Evolutionary conservation across 345 rosid species (phyloP).

Genomic region (Eutrema yunnanense): DNA sequence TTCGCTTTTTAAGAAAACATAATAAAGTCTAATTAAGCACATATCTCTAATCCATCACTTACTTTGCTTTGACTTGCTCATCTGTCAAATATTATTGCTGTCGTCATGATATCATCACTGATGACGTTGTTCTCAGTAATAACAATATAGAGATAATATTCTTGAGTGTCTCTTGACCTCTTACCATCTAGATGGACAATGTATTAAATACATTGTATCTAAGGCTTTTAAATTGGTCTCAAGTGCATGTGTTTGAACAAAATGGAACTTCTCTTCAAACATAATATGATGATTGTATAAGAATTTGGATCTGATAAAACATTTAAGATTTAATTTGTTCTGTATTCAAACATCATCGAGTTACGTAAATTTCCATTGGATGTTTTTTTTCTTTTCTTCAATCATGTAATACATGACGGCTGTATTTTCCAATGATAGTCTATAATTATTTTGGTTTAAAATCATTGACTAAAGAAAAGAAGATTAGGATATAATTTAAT

Average conservation of each 20-base stretch:
- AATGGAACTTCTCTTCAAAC: background rate
- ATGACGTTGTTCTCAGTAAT: background rate
- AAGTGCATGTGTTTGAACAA: background rate
- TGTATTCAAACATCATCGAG: background rate
- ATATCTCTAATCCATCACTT: background rate
- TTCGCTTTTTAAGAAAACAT: slow-evolving; percentile 3
- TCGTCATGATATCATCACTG: slow-evolving; percentile 14
- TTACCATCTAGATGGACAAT: background rate
- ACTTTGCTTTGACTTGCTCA: slow-evolving; percentile 11
- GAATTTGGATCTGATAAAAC: background rate
- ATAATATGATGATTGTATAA: background rate
- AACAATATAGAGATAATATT: background rate
- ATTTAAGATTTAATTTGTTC: background rate
- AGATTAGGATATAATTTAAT: background rate
- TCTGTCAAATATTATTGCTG: background rate
- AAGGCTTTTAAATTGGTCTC: background rate
- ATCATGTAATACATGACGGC: background rate
- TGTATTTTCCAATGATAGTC: slow-evolving; percentile 6
- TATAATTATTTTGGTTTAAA: background rate
- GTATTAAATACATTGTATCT: background rate
- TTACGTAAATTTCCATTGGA: background rate
- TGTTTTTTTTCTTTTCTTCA: background rate
- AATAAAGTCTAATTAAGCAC: slow-evolving; percentile 9
- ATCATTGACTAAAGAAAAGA: background rate
- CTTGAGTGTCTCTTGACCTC: background rate